Percentiles rank a stretch among this genome's conserved stretches.
Conservation (phyloP, 2,329 filamentous ascomycete genomes). For the Claviceps africana region DNA sequence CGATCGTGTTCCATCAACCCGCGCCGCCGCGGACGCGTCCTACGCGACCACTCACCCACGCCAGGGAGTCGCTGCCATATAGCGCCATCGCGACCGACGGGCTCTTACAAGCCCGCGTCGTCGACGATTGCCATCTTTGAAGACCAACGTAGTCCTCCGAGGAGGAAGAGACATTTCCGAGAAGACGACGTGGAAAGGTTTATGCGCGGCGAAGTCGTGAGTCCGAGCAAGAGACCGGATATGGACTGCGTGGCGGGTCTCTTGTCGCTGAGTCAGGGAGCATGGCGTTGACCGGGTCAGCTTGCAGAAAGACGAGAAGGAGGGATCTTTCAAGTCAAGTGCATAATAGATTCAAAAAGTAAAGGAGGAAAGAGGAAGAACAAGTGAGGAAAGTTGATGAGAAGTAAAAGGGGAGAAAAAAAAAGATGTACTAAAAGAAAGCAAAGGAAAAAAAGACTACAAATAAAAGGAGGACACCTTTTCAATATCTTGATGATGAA, state of each 20-base stretch:
- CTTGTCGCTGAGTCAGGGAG: slow-evolving; percentile 79
- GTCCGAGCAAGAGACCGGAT: slow-evolving; percentile 62
- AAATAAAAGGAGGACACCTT: too few species aligned
- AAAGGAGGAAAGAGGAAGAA: too few species aligned
- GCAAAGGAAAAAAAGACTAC: too few species aligned
- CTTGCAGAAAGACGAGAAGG: too few species aligned
- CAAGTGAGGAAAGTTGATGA: too few species aligned
- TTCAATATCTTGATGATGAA: too few species aligned
- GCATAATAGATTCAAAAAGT: too few species aligned
- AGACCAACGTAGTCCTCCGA: slow-evolving; percentile 19
- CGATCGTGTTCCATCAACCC: slow-evolving; percentile 16
- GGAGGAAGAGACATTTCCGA: slow-evolving; percentile 8
- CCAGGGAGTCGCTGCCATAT: slow-evolving; percentile 27
- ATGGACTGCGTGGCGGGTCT: slow-evolving; percentile 84
- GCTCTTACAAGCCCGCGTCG: slow-evolving; percentile 13
- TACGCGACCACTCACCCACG: slow-evolving; percentile 25
- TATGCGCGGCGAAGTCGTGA: slow-evolving; percentile 51
- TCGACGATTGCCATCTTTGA: slow-evolving; percentile 38
- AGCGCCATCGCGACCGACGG: slow-evolving; percentile 22
- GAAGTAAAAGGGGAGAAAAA: too few species aligned
- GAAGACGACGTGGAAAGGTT: slow-evolving; percentile 56
- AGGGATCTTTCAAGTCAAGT: too few species aligned
- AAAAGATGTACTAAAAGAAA: too few species aligned
- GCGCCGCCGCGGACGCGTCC: slow-evolving; percentile 26
- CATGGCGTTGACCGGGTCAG: slow-evolving; percentile 49